Evolutionary conservation across 148 eudicot genomes (phyloP).

Genomic region (Talinum fruticosum): DNA sequence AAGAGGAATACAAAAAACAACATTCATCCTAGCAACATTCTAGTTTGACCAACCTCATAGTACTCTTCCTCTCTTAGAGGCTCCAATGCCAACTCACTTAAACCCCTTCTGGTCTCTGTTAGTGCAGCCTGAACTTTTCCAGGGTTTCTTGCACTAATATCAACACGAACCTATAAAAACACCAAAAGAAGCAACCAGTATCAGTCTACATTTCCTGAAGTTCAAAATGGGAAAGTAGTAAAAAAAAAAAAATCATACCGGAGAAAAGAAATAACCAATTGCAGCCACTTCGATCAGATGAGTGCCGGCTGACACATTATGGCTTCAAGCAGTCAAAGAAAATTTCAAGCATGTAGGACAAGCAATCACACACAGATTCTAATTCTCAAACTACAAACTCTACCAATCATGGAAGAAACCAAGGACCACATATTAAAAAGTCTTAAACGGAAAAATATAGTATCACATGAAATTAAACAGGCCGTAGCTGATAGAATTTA

Average conservation of each 20-base stretch:
- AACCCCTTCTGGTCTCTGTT: constrained; percentile 87
- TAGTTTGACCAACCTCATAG: constrained; percentile 58
- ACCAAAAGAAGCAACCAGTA: background rate
- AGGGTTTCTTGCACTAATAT: constrained; percentile 94
- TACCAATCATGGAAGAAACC: background rate
- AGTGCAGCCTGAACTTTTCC: constrained; percentile 98
- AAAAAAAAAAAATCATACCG: constrained; percentile 47
- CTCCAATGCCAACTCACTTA: constrained; percentile 85
- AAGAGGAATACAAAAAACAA: background rate
- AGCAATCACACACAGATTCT: background rate
- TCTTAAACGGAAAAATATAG: background rate
- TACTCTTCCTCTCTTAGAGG: constrained; percentile 88
- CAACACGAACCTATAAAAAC: constrained; percentile 65
- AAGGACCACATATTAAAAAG: background rate
- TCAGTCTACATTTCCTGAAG: background rate
- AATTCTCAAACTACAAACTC: background rate
- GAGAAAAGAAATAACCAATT: constrained; percentile 85
- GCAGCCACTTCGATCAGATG: constrained; percentile 96
- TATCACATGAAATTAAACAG: background rate
- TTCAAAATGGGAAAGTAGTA: constrained; percentile 1
- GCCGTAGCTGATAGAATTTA: too few relatives aligned
- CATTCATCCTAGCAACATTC: background rate
- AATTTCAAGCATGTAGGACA: constrained; percentile 1
- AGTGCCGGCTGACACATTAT: constrained; percentile 90
- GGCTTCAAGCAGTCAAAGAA: constrained; percentile 72